These are phyloP conservation scores for Fonsecaea monophora DNA, from an alignment of 2,329 filamentous ascomycete genomes.

Conservation along the genomic window DNA sequence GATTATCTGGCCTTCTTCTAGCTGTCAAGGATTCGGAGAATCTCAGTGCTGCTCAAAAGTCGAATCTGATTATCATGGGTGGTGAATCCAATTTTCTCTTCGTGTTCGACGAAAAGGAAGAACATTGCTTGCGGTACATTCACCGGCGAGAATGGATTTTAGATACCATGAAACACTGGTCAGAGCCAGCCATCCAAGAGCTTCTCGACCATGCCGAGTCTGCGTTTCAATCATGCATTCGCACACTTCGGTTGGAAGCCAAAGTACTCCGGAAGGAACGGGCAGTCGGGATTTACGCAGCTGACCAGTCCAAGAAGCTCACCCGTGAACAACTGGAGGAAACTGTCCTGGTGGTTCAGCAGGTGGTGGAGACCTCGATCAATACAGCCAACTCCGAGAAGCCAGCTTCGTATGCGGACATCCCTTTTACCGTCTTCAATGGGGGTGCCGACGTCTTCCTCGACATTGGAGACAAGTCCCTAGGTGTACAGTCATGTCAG, in stretches of 20 bases:
- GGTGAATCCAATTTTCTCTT: conserved; percentile 97
- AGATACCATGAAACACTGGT: conserved; percentile 60
- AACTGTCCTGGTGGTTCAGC: conserved; percentile 92
- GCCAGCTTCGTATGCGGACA: conserved; percentile 32
- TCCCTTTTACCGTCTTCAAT: conserved; percentile 98
- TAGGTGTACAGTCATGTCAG: conserved; percentile 93
- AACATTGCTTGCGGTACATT: conserved; percentile 72
- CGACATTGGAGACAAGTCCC: conserved; percentile 97
- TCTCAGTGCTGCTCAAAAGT: conserved; percentile 71
- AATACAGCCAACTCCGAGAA: conserved; percentile 50
- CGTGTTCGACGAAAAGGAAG: conserved; percentile 70
- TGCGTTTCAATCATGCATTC: conserved; percentile 80
- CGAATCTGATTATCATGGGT: conserved; percentile 87
- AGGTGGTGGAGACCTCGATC: conserved; percentile 81
- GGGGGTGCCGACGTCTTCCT: conserved; percentile 98
- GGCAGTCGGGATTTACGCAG: conserved; percentile 77
- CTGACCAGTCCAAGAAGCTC: conserved; percentile 67
- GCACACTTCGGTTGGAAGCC: conserved; percentile 75
- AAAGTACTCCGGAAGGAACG: conserved; percentile 85
- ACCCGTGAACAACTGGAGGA: conserved; percentile 91
- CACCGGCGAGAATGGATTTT: conserved; percentile 65
- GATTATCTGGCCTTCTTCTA: conserved; percentile 85
- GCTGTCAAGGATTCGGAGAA: conserved; percentile 69
- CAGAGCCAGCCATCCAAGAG: conserved; percentile 71
- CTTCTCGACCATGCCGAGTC: conserved; percentile 90